Evolutionary conservation across 202 grass and related monocot species (phyloP), one percentile per base, ranked within the genome.

Genomic region (Panicum hallii): DNA sequence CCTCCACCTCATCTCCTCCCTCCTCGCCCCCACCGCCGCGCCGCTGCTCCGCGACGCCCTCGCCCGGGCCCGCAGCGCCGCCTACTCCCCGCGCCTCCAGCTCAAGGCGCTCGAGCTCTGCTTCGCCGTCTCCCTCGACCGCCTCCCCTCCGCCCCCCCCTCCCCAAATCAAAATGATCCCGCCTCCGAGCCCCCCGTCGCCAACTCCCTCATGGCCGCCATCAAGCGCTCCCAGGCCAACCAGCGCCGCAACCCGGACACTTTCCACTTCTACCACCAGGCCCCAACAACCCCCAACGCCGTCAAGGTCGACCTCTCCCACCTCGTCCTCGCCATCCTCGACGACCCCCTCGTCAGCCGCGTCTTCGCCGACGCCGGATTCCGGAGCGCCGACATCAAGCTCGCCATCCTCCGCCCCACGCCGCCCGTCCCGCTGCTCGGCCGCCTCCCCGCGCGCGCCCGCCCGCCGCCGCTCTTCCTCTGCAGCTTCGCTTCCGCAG

Each of bases 151-250:
- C n/a, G n/a, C n/a, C n/a, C n/a, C n/a, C 14, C 86, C 57, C 4
- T 11, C 45, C 45, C 54, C 9, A 8, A n/a, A 6, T 1, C 16
- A 20, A 2, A 54, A 56, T 2, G 53, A n/a, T 8, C 7, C 20
- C 5, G 17, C 7, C 5, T 86, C 76, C 12, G 90, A 91, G 16
- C 96, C 96, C 2, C 91, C 89, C 16, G 88, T 96, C 1, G 94
- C 97, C 36, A 99, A 99, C 88, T 99, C 97, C 2, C 90, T 96
- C 43, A 96, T 99, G 97, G 91, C 97, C 3, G 93, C 97, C 61
- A 88, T 99, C 86, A 99, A 92, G 90, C 86, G 93, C 36, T 96
- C 97, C 11, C 97, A 99, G 88, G 93, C 93, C 42, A 96, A 91
- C 82, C 93, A 92, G 90, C 77, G 93, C 2, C 78, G 97, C 28